A percentile compares a stretch with the other conserved stretches of the same genome.
These are phyloP conservation scores for Neofusicoccum parvum DNA, from an alignment of 2,329 filamentous ascomycete genomes.

Conservation along the genomic window DNA sequence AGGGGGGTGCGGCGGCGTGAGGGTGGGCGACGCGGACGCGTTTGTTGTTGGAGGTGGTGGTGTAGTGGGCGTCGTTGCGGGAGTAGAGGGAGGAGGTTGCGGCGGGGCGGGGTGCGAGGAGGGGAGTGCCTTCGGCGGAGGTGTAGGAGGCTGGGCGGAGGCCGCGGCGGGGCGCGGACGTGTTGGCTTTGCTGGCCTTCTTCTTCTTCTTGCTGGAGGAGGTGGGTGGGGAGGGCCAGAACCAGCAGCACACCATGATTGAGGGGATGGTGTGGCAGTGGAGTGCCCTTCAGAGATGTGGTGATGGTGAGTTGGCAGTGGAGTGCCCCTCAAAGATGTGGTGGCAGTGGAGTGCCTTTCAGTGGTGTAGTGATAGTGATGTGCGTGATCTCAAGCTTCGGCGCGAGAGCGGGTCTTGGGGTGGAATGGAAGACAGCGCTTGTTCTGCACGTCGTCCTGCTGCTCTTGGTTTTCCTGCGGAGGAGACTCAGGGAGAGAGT, in stretches of 20 bases:
- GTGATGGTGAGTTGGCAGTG: not conserved
- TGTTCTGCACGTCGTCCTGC: not conserved
- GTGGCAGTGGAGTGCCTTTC: not conserved
- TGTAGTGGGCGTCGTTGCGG: not conserved
- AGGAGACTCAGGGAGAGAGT: not conserved
- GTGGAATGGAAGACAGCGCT: not conserved
- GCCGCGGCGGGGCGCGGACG: not conserved
- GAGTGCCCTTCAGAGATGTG: not conserved
- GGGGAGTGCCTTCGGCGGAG: not conserved
- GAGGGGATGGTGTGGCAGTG: not conserved
- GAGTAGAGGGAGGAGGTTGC: constrained; percentile 9
- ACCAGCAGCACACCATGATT: constrained; percentile 10
- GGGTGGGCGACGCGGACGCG: constrained; percentile 1
- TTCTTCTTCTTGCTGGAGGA: constrained; percentile 1
- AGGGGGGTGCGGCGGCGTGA: not conserved
- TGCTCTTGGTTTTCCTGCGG: not conserved
- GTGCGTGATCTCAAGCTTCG: not conserved
- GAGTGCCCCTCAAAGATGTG: too few relatives aligned
- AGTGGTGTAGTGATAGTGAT: not conserved
- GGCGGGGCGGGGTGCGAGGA: constrained; percentile 5
- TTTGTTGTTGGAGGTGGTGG: constrained; percentile 8
- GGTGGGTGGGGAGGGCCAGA: not conserved
- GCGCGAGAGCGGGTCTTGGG: not conserved
- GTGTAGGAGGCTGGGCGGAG: not conserved
- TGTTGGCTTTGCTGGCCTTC: not conserved